A percentile compares a stretch with the other conserved stretches of the same genome.
phyloP scores from a whole-genome alignment of 108 stramenopile genomes.

The Chaetoceros tenuissimus region DNA sequence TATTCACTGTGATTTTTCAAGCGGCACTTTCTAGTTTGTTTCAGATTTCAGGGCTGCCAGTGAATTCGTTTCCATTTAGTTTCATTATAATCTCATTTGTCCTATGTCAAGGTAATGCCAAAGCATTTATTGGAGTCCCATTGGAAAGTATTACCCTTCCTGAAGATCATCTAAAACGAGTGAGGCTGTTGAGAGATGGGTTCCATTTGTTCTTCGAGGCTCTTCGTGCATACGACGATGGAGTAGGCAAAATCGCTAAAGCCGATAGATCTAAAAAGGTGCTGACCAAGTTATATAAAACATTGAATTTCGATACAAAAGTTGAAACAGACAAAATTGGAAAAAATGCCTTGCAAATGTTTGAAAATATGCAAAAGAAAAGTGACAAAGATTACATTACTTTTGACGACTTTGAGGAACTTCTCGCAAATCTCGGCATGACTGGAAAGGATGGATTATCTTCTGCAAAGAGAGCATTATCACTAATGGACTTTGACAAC shows the following conservation, averaged over 20 bases:
- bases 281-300: no score
- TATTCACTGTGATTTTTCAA: slow-evolving; percentile 23
- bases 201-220: slow-evolving; percentile 19
- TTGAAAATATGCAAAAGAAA: no score
- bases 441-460: no score
- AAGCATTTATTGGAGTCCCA: slow-evolving; percentile 23
- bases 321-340: no score
- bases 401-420: no score
- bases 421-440: no score
- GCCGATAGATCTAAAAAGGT: no score
- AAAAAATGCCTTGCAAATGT: no score
- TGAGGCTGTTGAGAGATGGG: slow-evolving; percentile 11
- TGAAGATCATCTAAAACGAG: slow-evolving; percentile 26
- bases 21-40: slow-evolving; percentile 16
- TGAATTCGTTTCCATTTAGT: slow-evolving; percentile 33
- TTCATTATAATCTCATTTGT: slow-evolving; percentile 15
- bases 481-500: no score
- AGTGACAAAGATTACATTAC: no score
- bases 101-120: slow-evolving; percentile 30
- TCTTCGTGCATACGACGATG: background rate
- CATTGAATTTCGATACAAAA: no score
- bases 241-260: background rate
- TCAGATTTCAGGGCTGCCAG: slow-evolving; percentile 17
- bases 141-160: slow-evolving; percentile 27
- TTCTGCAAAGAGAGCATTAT: no score